These are phyloP conservation scores for Lepidopterella palustris DNA, from an alignment of 495 filamentous ascomycete genomes.

Conservation along the genomic window DNA sequence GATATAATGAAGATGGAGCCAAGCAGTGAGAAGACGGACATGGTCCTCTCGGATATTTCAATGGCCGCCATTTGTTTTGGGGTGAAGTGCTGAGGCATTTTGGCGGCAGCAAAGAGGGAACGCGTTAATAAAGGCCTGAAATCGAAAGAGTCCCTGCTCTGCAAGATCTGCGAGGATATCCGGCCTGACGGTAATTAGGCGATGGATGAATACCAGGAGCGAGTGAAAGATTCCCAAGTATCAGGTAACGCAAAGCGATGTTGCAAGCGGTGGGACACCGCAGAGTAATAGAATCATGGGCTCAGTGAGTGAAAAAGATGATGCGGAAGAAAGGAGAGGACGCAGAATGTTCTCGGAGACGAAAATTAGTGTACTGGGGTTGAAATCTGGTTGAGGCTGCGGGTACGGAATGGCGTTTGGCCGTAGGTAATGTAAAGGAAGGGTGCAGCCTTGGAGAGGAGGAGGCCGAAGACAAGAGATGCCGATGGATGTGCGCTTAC, in stretches of 20 bases:
- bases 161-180: not conserved
- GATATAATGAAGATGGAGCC: constrained; percentile 67
- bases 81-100: not conserved
- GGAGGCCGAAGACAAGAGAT: not conserved
- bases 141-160: not conserved
- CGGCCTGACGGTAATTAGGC: not conserved
- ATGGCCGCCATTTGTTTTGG: constrained; percentile 38
- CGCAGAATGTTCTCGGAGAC: not conserved
- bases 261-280: not conserved
- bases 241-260: not conserved
- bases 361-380: not conserved
- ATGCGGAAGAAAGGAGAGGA: not conserved
- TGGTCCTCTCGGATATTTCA: constrained; percentile 57
- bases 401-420: not conserved
- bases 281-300: not conserved
- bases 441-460: not conserved
- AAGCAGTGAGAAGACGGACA: constrained; percentile 63
- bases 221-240: not conserved
- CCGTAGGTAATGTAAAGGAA: not conserved
- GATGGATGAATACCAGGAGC: not conserved
- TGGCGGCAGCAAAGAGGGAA: not conserved
- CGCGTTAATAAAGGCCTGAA: not conserved
- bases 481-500: not conserved
- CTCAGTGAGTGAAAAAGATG: not conserved
- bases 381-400: not conserved